These are phyloP conservation scores for Gillenia trifoliata DNA, from an alignment of 306 rosid genomes.

Conservation along the genomic window DNA sequence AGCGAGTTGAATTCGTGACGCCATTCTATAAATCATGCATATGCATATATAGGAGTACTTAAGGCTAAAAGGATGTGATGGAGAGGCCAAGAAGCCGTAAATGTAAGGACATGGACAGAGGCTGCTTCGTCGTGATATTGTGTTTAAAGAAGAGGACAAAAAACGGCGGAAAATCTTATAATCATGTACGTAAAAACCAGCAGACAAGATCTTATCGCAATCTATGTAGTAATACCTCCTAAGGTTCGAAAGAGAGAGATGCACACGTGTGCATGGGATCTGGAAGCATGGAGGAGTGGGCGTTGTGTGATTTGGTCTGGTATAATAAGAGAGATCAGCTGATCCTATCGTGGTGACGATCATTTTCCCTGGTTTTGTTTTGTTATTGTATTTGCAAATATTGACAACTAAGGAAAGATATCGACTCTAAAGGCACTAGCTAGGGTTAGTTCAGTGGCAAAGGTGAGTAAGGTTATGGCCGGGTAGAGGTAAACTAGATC, in stretches of 20 bases:
- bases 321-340: not conserved
- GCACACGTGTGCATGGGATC: slow-evolving; percentile 11
- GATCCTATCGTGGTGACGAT: not conserved
- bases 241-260: not conserved
- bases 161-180: not conserved
- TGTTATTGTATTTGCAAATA: not conserved
- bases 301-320: not conserved
- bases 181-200: slow-evolving; percentile 4
- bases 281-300: slow-evolving; percentile 22
- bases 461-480: no score
- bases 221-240: not conserved
- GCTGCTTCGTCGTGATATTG: not conserved
- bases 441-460: no score
- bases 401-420: no score
- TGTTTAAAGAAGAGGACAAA: slow-evolving; percentile 11
- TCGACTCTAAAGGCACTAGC: no score
- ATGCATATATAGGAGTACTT: not conserved
- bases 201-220: slow-evolving; percentile 41
- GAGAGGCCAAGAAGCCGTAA: not conserved
- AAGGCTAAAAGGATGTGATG: not conserved
- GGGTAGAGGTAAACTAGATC: no score
- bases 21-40: not conserved
- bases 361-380: not conserved
- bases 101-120: not conserved
- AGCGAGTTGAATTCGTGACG: no score